Conservation (phyloP, 108 stramenopile genomes). For the Schizochytrium sp. region DNA sequence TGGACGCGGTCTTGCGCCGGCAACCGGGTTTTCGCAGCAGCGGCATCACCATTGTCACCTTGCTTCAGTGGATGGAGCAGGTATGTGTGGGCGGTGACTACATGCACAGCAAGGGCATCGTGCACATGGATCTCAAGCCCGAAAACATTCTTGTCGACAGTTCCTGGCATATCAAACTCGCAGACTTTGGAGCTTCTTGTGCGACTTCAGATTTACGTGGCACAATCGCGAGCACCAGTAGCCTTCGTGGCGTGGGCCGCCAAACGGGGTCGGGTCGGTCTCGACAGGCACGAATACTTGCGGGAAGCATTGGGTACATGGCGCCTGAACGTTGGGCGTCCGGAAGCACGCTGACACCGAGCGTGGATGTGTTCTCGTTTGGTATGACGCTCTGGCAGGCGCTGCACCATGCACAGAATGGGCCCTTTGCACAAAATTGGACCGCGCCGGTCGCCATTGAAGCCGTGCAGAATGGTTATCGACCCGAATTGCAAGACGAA, state of each 20-base stretch:
- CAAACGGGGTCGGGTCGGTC: neutral
- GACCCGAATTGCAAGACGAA: neutral
- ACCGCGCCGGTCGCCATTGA: neutral
- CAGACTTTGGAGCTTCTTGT: neutral
- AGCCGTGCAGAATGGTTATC: neutral
- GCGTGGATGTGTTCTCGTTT: neutral
- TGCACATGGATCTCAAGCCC: constrained; percentile 3
- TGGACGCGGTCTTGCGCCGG: neutral
- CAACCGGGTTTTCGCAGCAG: neutral
- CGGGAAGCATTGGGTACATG: neutral
- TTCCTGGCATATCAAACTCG: neutral
- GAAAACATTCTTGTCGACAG: neutral
- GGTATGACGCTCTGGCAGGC: neutral
- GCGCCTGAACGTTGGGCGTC: neutral
- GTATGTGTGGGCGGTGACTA: neutral
- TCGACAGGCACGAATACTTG: neutral
- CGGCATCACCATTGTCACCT: neutral
- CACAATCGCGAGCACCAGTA: no score
- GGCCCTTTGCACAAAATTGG: neutral
- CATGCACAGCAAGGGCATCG: neutral
- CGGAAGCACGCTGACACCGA: neutral
- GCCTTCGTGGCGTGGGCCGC: neutral
- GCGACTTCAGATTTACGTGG: neutral
- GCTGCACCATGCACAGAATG: neutral
- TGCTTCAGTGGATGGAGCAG: constrained; percentile 10